Evolutionary conservation across 208 protist genomes (phyloP).

Genomic region (Endotrypanum monterogeii): DNA sequence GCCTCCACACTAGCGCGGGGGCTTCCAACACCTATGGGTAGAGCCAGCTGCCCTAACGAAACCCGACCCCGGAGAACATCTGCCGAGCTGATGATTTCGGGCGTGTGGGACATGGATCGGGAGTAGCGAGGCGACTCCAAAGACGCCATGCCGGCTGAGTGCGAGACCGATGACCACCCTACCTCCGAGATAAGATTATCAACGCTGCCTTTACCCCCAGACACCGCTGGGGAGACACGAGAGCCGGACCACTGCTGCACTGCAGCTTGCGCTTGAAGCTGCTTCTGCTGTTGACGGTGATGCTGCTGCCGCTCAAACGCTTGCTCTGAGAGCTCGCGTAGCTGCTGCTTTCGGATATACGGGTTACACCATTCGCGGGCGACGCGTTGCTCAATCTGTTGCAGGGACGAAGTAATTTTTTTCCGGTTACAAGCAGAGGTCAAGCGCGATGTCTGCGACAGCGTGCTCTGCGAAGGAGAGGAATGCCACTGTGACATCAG

Average conservation of each 20-base stretch:
- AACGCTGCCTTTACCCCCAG: background rate
- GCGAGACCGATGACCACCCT: background rate
- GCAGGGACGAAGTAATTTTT: constrained; percentile 23
- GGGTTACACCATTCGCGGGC: constrained; percentile 77
- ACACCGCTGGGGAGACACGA: background rate
- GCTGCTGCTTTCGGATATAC: constrained; percentile 57
- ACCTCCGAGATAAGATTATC: background rate
- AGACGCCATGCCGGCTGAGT: background rate
- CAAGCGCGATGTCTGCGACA: background rate
- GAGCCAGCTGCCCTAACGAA: background rate
- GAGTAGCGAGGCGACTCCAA: background rate
- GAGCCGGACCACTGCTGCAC: background rate
- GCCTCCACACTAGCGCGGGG: background rate
- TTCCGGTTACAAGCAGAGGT: background rate
- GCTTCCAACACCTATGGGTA: background rate
- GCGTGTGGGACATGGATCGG: background rate
- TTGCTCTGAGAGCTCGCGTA: constrained; percentile 29
- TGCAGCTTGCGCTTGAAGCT: background rate
- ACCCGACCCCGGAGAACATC: background rate
- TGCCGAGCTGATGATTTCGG: background rate
- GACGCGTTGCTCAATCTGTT: constrained; percentile 61
- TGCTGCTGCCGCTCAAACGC: background rate
- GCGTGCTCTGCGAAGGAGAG: background rate
- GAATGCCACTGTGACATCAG: background rate
- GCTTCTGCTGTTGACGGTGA: constrained; percentile 1